Base-by-base conservation (phyloP, 371 early-diverging fungal genomes). In the Actinomortierella wolfii region DNA sequence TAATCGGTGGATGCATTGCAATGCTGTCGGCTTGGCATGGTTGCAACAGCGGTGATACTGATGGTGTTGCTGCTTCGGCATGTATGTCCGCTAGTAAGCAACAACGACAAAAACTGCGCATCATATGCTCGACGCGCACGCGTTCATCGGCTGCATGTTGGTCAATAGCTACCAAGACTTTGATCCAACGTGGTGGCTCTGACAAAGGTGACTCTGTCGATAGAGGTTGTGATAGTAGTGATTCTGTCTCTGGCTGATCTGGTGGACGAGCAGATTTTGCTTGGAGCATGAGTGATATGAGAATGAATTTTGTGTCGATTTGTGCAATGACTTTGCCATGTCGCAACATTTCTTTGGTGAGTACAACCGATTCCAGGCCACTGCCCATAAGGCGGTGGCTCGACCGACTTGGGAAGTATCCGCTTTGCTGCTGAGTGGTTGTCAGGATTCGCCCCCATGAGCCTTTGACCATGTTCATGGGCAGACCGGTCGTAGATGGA, bases 141-240 rank as follows among this genome's bases (percentile, higher is more conserved):
- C 94, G 82, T 61, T 94, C 94, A 68, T 94, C 91, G 2, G 90
- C 92, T 17, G 94, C 94, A 79, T 94, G 94, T 57, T 94, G 94
- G 63, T 94, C 94, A 20, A 93, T 79, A 28, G 91, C 66, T 0
- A 92, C 70, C 3, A 89, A 34, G 1, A 76, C 17, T n/a, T 8
- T 59, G 41, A 11, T 58, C 47, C n/a, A 61, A n/a, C n/a, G n/a
- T n/a, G n/a, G n/a, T n/a, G n/a, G n/a, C n/a, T n/a, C n/a, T n/a
- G n/a, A n/a, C n/a, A n/a, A n/a, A n/a, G 34, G 34, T 34, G 11
- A 11, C 11, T 34, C 7, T 34, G 34, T 34, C 34, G 34, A 34
- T 34, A 34, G 34, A 34, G 34, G 34, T 11, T 34, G 34, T 11
- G n/a, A n/a, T n/a, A n/a, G n/a, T n/a, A n/a, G n/a, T n/a, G n/a